Conservation (phyloP, 108 stramenopile genomes). For the Cylindrotheca fusiformis region DNA sequence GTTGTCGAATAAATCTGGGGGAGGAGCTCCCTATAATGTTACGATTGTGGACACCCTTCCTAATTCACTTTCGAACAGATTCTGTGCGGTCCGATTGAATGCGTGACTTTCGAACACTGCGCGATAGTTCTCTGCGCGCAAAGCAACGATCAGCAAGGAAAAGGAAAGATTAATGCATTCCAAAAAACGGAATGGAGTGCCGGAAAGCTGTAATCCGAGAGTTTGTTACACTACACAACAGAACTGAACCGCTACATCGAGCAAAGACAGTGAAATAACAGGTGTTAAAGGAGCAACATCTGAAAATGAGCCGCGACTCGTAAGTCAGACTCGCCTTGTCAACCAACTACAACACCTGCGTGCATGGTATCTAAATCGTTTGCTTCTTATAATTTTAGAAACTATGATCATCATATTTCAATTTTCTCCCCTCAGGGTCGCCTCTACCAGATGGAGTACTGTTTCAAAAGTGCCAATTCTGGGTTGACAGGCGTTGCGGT, state of each 20-base stretch:
- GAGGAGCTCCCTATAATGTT: no score
- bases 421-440: constrained; percentile 99
- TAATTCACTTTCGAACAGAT: no score
- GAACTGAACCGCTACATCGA: no score
- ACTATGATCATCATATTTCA: constrained; percentile 96
- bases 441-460: constrained; percentile 99
- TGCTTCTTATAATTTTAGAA: constrained; percentile 38
- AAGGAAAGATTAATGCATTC: neutral
- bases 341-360: neutral
- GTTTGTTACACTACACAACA: no score
- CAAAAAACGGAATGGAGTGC: no score
- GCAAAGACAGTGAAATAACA: no score
- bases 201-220: no score
- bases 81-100: no score
- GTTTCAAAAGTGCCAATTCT: constrained; percentile 95
- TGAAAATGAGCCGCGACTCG: constrained; percentile 78
- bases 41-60: no score
- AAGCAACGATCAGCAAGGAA: neutral
- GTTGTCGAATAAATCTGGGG: no score
- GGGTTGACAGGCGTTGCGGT: constrained; percentile 96
- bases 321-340: constrained; percentile 31
- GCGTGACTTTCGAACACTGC: no score
- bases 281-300: neutral
- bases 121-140: no score
- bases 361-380: neutral